A percentile compares a stretch with the other conserved stretches of the same genome.
These are phyloP conservation scores for Ogataea methylovora DNA, from an alignment of 805 yeast genomes.

Conservation along the genomic window DNA sequence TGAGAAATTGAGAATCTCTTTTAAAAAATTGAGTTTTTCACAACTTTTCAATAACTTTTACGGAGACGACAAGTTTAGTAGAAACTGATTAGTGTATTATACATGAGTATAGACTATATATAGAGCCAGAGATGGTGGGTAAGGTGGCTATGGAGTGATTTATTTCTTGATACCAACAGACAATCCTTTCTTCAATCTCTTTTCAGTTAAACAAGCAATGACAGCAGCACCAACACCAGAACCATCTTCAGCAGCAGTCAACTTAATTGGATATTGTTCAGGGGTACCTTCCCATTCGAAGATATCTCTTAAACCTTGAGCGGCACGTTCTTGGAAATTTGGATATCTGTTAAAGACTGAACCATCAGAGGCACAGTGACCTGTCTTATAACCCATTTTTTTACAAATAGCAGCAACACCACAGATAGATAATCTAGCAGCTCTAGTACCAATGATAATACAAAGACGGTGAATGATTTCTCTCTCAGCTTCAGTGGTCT, in stretches of 20 bases:
- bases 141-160: not conserved
- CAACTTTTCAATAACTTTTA: too few relatives aligned
- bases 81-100: too few relatives aligned
- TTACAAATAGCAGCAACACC: slow-evolving; percentile 92
- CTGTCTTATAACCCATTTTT: slow-evolving; percentile 71
- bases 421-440: slow-evolving; percentile 88
- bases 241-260: slow-evolving; percentile 67
- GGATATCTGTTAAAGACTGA: slow-evolving; percentile 94
- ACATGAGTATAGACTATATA: too few relatives aligned
- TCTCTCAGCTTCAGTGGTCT: slow-evolving; percentile 72
- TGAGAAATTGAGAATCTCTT: too few relatives aligned
- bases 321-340: slow-evolving; percentile 82
- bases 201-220: slow-evolving; percentile 89
- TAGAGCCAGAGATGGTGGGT: too few relatives aligned
- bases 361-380: slow-evolving; percentile 95
- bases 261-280: slow-evolving; percentile 17
- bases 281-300: slow-evolving; percentile 55
- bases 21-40: too few relatives aligned
- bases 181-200: slow-evolving; percentile 64
- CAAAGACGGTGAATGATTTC: slow-evolving; percentile 75
- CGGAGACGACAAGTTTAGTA: too few relatives aligned
- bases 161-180: slow-evolving; percentile 30
- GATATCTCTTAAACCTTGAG: slow-evolving; percentile 80
- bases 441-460: slow-evolving; percentile 83
- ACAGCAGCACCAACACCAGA: slow-evolving; percentile 98